Percentiles rank a stretch among this genome's conserved stretches.
These are phyloP conservation scores for Kodamaea leandrae DNA, from an alignment of 805 yeast genomes.

Conservation along the genomic window DNA sequence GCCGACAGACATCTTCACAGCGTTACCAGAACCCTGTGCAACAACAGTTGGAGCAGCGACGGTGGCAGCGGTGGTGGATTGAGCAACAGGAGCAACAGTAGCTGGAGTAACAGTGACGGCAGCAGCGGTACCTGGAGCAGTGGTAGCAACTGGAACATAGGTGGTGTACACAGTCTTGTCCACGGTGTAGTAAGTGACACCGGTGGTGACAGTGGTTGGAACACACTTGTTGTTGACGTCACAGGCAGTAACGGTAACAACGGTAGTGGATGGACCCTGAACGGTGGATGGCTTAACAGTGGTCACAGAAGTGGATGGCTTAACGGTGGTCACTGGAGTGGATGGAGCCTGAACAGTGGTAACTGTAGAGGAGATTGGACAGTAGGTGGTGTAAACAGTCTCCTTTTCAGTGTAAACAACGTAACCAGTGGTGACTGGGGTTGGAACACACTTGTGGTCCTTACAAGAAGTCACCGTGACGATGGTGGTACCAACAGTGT, in stretches of 20 bases:
- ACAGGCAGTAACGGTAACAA: conserved; percentile 39
- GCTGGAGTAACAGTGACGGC: neutral
- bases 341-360: conserved; percentile 25
- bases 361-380: conserved; percentile 20
- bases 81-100: neutral
- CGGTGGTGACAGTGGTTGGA: conserved; percentile 13
- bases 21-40: conserved; percentile 9
- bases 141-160: conserved; percentile 27
- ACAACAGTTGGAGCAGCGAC: conserved; percentile 1
- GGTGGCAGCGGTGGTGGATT: conserved; percentile 8
- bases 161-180: conserved; percentile 31
- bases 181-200: conserved; percentile 28
- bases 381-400: conserved; percentile 34
- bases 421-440: conserved; percentile 30
- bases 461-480: conserved; percentile 35
- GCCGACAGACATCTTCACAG: conserved; percentile 9
- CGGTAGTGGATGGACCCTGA: conserved; percentile 21
- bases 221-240: conserved; percentile 27
- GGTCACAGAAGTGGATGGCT: conserved; percentile 18
- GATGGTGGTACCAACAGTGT: conserved; percentile 24
- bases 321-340: conserved; percentile 22
- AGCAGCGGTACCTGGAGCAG: conserved; percentile 11
- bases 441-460: conserved; percentile 23
- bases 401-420: conserved; percentile 32
- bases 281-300: conserved; percentile 15